A percentile compares a stretch with the other conserved stretches of the same genome.
Evolutionary conservation across 306 rosid genomes (phyloP).

Genomic region (Senna tora): DNA sequence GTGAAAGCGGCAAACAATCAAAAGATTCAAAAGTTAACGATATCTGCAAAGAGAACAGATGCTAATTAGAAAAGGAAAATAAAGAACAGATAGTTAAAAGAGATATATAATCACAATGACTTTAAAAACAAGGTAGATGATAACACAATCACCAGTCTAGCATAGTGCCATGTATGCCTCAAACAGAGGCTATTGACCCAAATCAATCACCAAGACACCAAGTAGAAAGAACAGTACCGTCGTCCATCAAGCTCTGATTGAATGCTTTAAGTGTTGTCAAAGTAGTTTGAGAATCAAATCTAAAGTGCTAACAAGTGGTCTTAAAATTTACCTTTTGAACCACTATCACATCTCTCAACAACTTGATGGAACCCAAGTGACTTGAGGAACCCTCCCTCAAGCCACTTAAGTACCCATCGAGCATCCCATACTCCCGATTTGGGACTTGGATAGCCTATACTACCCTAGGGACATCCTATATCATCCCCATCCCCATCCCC

Average conservation of each 20-base stretch:
- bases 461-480: too few species aligned
- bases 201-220: slow-evolving; percentile 27
- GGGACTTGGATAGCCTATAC: too few species aligned
- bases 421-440: too few species aligned
- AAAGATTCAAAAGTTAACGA: slow-evolving; percentile 84
- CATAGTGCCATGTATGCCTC: slow-evolving; percentile 2
- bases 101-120: slow-evolving; percentile 14
- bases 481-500: too few species aligned
- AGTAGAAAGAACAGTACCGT: slow-evolving; percentile 25
- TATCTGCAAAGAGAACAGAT: slow-evolving; percentile 63
- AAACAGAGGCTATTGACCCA: background rate
- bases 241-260: slow-evolving; percentile 14
- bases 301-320: slow-evolving; percentile 7
- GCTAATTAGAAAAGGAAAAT: slow-evolving; percentile 9
- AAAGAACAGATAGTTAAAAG: slow-evolving; percentile 14
- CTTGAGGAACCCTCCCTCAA: too few species aligned
- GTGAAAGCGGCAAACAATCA: slow-evolving; percentile 87
- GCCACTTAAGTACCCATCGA: too few species aligned
- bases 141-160: slow-evolving; percentile 27
- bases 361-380: too few species aligned
- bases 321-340: slow-evolving; percentile 7
- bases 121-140: slow-evolving; percentile 20
- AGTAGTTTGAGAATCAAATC: slow-evolving; percentile 16
- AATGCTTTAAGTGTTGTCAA: slow-evolving; percentile 31
- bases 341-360: slow-evolving; percentile 12